Evolutionary conservation across 2,329 filamentous ascomycete species (phyloP), one percentile per base, ranked within the genome.

Genomic region (Colletotrichum trifolii): DNA sequence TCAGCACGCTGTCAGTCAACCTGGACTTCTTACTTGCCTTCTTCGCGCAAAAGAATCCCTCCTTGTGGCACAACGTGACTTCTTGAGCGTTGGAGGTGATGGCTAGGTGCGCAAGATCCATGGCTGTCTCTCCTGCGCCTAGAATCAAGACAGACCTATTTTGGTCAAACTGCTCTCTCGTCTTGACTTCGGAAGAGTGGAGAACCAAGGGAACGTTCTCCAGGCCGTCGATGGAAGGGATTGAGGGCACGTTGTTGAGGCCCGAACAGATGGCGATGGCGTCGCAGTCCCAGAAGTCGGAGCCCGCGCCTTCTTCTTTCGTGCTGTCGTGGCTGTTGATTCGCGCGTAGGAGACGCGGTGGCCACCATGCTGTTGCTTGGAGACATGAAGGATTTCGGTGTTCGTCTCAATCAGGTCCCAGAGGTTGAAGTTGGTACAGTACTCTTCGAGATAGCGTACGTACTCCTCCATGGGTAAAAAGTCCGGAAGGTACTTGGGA

Each of bases 211-310:
- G 72, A 0, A 82, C 71, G 13, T 67, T 70, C 2, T 79, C 74
- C 12, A 82, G 72, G 0, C 82, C 82, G 7, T 73, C 49, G 36
- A 84, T 74, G 2, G 70, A 8, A 0, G 81, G 78, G 4, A 81
- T 76, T 25, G 73, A 72, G 4, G 81, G 81, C 9, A 71, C 70
- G n/a, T 79, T 77, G 56, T 84, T 78, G 25, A 83, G 71, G 0
- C 81, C 82, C 0, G 79, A 78, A 68, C 81, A 83, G 1, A 84
- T 64, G 12, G 80, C 81, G 8, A 84, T 73, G 4, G 80, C 81
- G 69, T 84, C 81, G 52, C 80, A 83, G 3, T 71, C 55, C 76
- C 77, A 79, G 38, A 40, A 54, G 11, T 43, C 9, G 8, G 12
- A 15, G 9, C 33, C 4, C 8, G 2, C 2, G 3, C 36, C 8